Conservation (phyloP, 192 early-diverging fungal genomes). For the Coemansia pectinata region DNA sequence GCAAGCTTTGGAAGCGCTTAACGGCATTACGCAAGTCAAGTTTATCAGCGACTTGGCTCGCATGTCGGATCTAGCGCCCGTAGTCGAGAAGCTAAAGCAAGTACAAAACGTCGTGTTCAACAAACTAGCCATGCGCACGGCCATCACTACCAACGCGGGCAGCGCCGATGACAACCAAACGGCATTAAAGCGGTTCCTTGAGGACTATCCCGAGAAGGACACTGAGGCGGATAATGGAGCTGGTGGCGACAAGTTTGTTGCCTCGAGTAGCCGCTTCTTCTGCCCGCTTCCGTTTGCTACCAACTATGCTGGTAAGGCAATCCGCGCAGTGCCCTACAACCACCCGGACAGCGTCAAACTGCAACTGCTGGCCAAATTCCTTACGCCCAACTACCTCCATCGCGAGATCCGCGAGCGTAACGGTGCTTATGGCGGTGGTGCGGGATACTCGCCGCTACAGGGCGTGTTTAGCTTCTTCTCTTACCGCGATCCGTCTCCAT, state of each 20-base stretch:
- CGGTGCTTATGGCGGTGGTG: slow-evolving; percentile 95
- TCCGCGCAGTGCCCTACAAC: slow-evolving; percentile 81
- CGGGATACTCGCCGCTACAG: slow-evolving; percentile 66
- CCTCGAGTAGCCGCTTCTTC: slow-evolving; percentile 65
- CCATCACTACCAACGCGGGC: slow-evolving; percentile 37
- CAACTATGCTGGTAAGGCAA: slow-evolving; percentile 76
- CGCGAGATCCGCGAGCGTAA: slow-evolving; percentile 96
- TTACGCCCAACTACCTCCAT: slow-evolving; percentile 88
- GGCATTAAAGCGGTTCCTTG: slow-evolving; percentile 32
- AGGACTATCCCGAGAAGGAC: slow-evolving; percentile 20
- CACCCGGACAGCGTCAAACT: slow-evolving; percentile 79
- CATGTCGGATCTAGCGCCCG: slow-evolving; percentile 59
- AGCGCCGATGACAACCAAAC: slow-evolving; percentile 34
- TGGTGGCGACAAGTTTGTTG: slow-evolving; percentile 24
- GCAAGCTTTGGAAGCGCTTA: slow-evolving; percentile 48
- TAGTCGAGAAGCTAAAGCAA: slow-evolving; percentile 60
- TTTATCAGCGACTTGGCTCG: slow-evolving; percentile 78
- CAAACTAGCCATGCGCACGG: slow-evolving; percentile 39
- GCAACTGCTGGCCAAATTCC: slow-evolving; percentile 76
- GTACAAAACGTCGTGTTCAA: slow-evolving; percentile 54
- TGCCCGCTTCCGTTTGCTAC: slow-evolving; percentile 84
- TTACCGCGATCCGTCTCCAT: slow-evolving; percentile 86
- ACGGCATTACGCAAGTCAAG: slow-evolving; percentile 69
- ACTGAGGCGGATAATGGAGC: background rate
- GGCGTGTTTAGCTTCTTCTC: slow-evolving; percentile 88